Percentiles rank a stretch among this genome's conserved stretches.
Conservation (phyloP, 352 stramenopile genomes). For the Globisporangium rhizosaccharum region DNA sequence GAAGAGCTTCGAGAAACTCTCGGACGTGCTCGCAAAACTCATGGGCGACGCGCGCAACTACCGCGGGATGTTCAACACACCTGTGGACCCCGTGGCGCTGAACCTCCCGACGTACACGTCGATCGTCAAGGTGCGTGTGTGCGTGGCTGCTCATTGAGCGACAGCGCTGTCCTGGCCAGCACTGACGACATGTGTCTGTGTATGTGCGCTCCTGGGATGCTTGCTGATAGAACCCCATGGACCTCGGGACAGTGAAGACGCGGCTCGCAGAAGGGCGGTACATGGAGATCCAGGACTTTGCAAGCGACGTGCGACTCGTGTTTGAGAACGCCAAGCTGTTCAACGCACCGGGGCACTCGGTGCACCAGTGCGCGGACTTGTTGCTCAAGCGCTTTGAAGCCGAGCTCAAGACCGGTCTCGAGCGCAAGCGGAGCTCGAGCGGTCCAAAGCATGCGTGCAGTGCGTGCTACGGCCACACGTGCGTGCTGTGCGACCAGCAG, state of each 20-base stretch:
- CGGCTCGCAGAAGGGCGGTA: slow-evolving; percentile 82
- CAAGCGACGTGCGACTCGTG: slow-evolving; percentile 74
- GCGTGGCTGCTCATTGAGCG: neutral
- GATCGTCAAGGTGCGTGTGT: slow-evolving; percentile 43
- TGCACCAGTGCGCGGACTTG: slow-evolving; percentile 63
- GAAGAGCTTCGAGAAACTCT: slow-evolving; percentile 58
- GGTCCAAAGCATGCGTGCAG: slow-evolving; percentile 42
- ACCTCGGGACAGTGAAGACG: slow-evolving; percentile 85
- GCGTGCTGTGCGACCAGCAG: slow-evolving; percentile 65
- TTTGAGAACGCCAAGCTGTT: slow-evolving; percentile 90
- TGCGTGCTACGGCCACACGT: slow-evolving; percentile 63
- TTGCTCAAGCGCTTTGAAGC: slow-evolving; percentile 68
- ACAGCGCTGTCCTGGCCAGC: too few species aligned
- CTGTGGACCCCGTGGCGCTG: slow-evolving; percentile 66
- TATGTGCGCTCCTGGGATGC: neutral
- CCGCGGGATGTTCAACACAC: slow-evolving; percentile 65
- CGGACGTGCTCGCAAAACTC: slow-evolving; percentile 63
- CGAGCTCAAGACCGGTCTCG: slow-evolving; percentile 33
- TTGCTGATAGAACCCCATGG: slow-evolving; percentile 72
- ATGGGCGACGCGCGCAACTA: slow-evolving; percentile 72
- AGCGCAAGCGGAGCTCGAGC: slow-evolving; percentile 42
- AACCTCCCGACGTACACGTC: slow-evolving; percentile 65
- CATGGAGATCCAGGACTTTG: slow-evolving; percentile 78
- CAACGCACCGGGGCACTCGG: slow-evolving; percentile 71
- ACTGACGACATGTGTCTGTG: neutral